Percentiles rank a stretch among this genome's conserved stretches.
These are phyloP conservation scores for Backusella parvicylindrica DNA, from an alignment of 192 early-diverging fungal species.

Conservation along the genomic window DNA sequence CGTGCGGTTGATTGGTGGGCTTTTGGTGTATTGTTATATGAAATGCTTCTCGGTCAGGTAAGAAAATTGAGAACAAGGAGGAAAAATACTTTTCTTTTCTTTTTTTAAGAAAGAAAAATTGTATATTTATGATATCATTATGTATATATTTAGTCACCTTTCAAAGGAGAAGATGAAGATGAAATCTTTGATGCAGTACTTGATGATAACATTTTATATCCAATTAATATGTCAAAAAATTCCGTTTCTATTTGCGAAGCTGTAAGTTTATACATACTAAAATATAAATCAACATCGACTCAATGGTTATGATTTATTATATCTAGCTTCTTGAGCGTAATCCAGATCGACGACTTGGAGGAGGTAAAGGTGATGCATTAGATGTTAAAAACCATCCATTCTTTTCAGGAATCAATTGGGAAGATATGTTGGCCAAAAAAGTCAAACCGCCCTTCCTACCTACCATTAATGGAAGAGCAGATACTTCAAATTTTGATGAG, in stretches of 20 bases:
- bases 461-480: constrained; percentile 63
- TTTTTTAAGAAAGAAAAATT: background rate
- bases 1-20: constrained; percentile 88
- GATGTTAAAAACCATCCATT: constrained; percentile 75
- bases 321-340: constrained; percentile 70
- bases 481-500: constrained; percentile 95
- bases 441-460: constrained; percentile 72
- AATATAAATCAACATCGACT: background rate
- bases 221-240: constrained; percentile 65
- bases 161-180: constrained; percentile 79
- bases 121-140: background rate
- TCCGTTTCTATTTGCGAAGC: constrained; percentile 67
- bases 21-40: constrained; percentile 54
- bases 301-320: background rate
- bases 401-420: constrained; percentile 76
- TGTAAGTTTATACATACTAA: constrained; percentile 23
- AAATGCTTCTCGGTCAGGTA: constrained; percentile 71
- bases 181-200: constrained; percentile 84
- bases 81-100: background rate
- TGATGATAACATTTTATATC: constrained; percentile 75
- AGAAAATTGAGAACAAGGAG: background rate
- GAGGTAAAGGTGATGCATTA: constrained; percentile 56
- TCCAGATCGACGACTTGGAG: constrained; percentile 60
- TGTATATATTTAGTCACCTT: constrained; percentile 45
- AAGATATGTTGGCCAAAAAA: constrained; percentile 61